A percentile compares a stretch with the other conserved stretches of the same genome.
Evolutionary conservation across 106 monocot genomes (phyloP).

Genomic region (Allium sativum): DNA sequence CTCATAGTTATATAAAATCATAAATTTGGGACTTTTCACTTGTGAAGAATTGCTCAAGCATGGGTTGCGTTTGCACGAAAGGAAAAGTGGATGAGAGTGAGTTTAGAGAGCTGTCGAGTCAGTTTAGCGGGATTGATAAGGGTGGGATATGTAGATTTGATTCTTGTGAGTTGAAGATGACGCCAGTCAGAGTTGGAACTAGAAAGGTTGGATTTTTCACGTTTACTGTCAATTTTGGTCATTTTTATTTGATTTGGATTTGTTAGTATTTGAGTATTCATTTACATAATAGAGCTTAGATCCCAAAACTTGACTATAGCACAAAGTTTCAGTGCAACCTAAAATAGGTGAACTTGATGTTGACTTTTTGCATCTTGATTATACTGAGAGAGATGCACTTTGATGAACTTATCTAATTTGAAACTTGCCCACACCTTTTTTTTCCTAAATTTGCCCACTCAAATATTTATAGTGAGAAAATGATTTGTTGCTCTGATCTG

Average conservation of each 20-base stretch:
- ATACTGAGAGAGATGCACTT: background rate
- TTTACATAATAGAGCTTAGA: background rate
- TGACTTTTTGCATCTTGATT: background rate
- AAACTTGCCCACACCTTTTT: no score
- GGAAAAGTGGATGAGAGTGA: slow-evolving; percentile 6
- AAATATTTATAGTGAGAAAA: no score
- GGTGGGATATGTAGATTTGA: slow-evolving; percentile 8
- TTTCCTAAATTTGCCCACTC: no score
- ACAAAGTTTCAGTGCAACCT: background rate
- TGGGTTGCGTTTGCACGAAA: slow-evolving; percentile 47
- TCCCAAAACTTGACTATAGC: background rate
- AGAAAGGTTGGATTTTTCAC: slow-evolving; percentile 13
- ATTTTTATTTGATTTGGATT: background rate
- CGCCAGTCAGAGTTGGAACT: slow-evolving; percentile 9
- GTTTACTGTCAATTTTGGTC: background rate
- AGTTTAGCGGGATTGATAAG: slow-evolving; percentile 1
- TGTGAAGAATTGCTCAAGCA: background rate
- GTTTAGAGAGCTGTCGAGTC: background rate
- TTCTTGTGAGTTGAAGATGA: slow-evolving; percentile 31
- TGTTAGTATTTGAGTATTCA: background rate
- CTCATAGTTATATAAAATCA: background rate
- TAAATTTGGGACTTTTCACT: background rate
- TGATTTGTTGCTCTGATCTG: no score
- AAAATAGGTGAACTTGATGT: background rate
- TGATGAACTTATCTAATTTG: no score